A percentile compares a stretch with the other conserved stretches of the same genome.
These are phyloP conservation scores for Colletotrichum ledebouriae DNA, from an alignment of 2,329 filamentous ascomycete species.

Conservation along the genomic window DNA sequence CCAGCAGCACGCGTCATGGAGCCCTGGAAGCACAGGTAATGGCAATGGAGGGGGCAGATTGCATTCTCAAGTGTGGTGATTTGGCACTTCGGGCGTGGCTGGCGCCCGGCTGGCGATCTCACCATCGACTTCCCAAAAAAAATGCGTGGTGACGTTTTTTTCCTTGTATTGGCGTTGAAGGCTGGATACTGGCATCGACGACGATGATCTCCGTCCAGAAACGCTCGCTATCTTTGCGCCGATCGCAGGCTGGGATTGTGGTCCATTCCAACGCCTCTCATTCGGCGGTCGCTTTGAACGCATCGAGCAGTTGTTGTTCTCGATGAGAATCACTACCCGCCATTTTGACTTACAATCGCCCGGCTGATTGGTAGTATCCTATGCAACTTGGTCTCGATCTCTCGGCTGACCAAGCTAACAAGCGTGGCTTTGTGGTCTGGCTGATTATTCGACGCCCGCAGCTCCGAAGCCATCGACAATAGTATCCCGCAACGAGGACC, in stretches of 20 bases:
- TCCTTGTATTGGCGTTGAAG: not conserved
- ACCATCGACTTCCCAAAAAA: not conserved
- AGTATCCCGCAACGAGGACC: not conserved
- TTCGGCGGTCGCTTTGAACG: not conserved
- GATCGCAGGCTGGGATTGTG: not conserved
- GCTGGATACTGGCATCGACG: not conserved
- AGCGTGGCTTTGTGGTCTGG: not conserved
- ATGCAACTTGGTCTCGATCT: not conserved
- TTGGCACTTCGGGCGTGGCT: not conserved
- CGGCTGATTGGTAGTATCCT: not conserved
- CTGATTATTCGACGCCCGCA: conserved; percentile 8
- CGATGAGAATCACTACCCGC: too few relatives aligned
- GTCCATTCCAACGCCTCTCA: not conserved
- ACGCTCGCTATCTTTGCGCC: not conserved
- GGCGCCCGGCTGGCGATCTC: not conserved
- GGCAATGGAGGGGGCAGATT: not conserved
- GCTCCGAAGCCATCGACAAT: not conserved
- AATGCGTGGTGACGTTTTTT: conserved; percentile 14
- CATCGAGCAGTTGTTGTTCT: too few relatives aligned
- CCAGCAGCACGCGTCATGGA: not conserved
- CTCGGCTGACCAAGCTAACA: not conserved
- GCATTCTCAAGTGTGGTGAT: conserved; percentile 2
- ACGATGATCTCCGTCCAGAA: conserved; percentile 5
- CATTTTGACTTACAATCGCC: not conserved
- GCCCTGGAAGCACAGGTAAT: conserved; percentile 11